These are phyloP conservation scores for Phytophthora megakarya DNA, from an alignment of 352 stramenopile species.

Conservation along the genomic window DNA sequence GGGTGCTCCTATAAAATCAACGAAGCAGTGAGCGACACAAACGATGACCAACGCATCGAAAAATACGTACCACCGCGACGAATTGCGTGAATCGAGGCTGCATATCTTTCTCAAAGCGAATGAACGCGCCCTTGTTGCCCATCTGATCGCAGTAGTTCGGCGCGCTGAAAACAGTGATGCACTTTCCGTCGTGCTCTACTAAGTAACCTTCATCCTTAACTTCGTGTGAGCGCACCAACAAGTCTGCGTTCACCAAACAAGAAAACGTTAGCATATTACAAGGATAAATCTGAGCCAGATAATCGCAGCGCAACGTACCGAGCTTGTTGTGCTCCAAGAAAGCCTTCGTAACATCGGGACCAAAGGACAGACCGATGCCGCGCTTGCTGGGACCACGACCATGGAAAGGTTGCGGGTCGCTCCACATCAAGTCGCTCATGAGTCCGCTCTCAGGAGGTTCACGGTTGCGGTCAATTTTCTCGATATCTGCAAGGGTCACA, in stretches of 20 bases:
- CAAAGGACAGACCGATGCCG: constrained; percentile 97
- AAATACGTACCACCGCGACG: constrained; percentile 80
- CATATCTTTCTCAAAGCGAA: constrained; percentile 96
- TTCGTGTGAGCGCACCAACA: constrained; percentile 98
- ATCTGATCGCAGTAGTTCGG: constrained; percentile 99
- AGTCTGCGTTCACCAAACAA: constrained; percentile 49
- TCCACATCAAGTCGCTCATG: constrained; percentile 94
- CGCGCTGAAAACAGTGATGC: constrained; percentile 99
- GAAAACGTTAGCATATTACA: constrained; percentile 3
- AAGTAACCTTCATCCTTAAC: constrained; percentile 99
- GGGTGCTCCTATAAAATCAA: constrained; percentile 71
- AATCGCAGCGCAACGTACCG: constrained; percentile 43
- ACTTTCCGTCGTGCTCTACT: constrained; percentile 99
- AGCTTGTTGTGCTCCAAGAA: constrained; percentile 98
- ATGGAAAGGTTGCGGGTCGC: constrained; percentile 97
- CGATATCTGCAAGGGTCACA: constrained; percentile 94
- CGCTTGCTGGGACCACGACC: constrained; percentile 95
- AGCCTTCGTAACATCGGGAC: constrained; percentile 96
- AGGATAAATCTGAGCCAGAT: not conserved
- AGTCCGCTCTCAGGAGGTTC: constrained; percentile 95
- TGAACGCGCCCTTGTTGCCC: constrained; percentile 99
- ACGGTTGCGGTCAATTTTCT: constrained; percentile 95
- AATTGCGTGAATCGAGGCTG: constrained; percentile 97
- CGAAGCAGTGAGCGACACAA: not conserved
- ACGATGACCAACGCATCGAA: not conserved